phyloP scores from a whole-genome alignment of 2,329 filamentous ascomycete genomes.

The Dothideomycetes sp. region DNA sequence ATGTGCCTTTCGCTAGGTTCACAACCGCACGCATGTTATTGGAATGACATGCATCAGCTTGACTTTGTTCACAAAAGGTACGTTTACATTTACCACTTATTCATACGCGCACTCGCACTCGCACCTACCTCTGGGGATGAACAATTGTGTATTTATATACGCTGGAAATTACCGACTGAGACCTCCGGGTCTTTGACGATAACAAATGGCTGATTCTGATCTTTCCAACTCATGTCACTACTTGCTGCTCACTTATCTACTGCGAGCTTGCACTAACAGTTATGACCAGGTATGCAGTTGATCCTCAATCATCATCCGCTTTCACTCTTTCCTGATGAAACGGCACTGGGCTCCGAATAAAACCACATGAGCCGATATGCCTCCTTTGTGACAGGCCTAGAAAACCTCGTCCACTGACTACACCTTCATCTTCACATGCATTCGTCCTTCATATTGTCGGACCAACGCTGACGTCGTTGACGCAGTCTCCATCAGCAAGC shows the following conservation, averaged over 20 bases:
- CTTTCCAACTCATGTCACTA: slow-evolving; percentile 10
- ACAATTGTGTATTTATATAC: slow-evolving; percentile 57
- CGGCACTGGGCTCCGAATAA: slow-evolving; percentile 16
- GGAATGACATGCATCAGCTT: neutral
- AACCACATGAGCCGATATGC: slow-evolving; percentile 14
- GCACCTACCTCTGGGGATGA: slow-evolving; percentile 13
- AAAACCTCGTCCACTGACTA: slow-evolving; percentile 33
- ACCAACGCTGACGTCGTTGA: neutral
- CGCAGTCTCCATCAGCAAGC: neutral
- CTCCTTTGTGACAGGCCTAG: slow-evolving; percentile 30
- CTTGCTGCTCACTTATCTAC: slow-evolving; percentile 1
- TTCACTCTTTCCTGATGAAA: slow-evolving; percentile 12
- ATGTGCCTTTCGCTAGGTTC: no score
- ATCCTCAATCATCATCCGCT: neutral
- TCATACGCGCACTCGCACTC: neutral
- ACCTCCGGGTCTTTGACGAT: slow-evolving; percentile 58
- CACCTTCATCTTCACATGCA: neutral
- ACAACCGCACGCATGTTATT: neutral
- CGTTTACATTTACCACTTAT: neutral
- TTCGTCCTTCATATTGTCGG: neutral
- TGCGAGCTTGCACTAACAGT: slow-evolving; percentile 6
- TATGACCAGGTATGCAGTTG: slow-evolving; percentile 9
- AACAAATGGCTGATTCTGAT: slow-evolving; percentile 84
- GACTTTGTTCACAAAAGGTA: neutral
- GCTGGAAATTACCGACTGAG: slow-evolving; percentile 98